phyloP scores from a whole-genome alignment of 2,329 filamentous ascomycete genomes.

The Phialemoniopsis sp. region DNA sequence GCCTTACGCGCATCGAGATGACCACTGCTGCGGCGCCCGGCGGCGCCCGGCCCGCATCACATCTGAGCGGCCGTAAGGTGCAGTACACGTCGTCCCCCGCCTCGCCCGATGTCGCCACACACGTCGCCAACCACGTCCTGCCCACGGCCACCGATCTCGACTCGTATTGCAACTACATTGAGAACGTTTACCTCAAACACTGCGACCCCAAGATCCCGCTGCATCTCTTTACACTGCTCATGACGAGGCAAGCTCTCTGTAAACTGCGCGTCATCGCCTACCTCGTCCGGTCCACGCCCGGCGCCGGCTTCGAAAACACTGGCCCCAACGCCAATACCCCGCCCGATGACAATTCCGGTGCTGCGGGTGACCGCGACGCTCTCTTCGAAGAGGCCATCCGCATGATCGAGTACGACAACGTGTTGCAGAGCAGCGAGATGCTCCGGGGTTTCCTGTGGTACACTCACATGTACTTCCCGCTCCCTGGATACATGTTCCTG shows the following conservation, averaged over 20 bases:
- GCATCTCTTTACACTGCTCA: conserved; percentile 54
- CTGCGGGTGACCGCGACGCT: conserved; percentile 40
- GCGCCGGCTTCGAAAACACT: not conserved
- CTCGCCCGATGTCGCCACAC: conserved; percentile 38
- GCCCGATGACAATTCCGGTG: conserved; percentile 16
- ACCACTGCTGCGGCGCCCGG: conserved; percentile 48
- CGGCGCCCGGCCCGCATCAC: conserved; percentile 17
- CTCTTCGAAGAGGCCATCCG: conserved; percentile 51
- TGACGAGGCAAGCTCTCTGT: conserved; percentile 51
- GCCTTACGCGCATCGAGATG: conserved; percentile 52
- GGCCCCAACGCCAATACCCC: not conserved
- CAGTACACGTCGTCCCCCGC: conserved; percentile 26
- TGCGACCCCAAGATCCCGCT: conserved; percentile 56
- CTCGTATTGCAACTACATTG: conserved; percentile 49
- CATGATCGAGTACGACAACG: conserved; percentile 57
- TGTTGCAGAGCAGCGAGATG: conserved; percentile 45
- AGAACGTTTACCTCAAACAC: conserved; percentile 49
- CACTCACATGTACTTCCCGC: conserved; percentile 54
- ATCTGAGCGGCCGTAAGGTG: conserved; percentile 13
- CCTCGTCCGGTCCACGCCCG: conserved; percentile 33
- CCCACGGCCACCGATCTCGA: conserved; percentile 43
- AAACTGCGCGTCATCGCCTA: conserved; percentile 53
- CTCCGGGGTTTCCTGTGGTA: conserved; percentile 55
- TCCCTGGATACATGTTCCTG: conserved; percentile 58
- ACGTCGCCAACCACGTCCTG: conserved; percentile 45